Percentiles rank a stretch among this genome's conserved stretches.
Evolutionary conservation across 2,329 filamentous ascomycete genomes (phyloP).

Genomic region (Exophiala alcalophila): DNA sequence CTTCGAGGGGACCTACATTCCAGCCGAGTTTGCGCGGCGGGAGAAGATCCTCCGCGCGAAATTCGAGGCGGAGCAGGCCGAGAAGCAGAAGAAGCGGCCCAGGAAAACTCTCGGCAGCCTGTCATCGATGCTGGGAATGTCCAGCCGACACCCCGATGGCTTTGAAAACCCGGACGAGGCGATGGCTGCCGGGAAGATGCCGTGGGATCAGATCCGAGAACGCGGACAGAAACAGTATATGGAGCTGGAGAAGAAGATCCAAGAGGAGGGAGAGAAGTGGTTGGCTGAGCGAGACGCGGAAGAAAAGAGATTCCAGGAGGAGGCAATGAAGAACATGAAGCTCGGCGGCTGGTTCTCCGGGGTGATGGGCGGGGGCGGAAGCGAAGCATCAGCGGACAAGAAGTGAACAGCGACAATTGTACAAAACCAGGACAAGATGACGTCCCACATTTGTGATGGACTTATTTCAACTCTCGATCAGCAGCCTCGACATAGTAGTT

Average conservation of each 20-base stretch:
- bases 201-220: constrained; percentile 91
- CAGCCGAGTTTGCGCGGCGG: constrained; percentile 81
- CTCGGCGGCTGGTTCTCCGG: constrained; percentile 59
- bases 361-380: constrained; percentile 46
- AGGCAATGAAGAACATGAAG: constrained; percentile 91
- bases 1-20: constrained; percentile 85
- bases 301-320: constrained; percentile 84
- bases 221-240: constrained; percentile 88
- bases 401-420: constrained; percentile 20
- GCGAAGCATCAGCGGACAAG: constrained; percentile 31
- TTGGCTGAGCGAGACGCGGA: constrained; percentile 86
- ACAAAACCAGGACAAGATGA: too few relatives aligned
- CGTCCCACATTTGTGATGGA: too few relatives aligned
- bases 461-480: too few relatives aligned
- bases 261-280: constrained; percentile 92
- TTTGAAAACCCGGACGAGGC: constrained; percentile 17
- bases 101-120: constrained; percentile 64
- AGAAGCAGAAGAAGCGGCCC: constrained; percentile 62
- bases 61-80: constrained; percentile 64
- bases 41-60: constrained; percentile 82
- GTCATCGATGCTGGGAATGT: constrained; percentile 69
- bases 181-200: constrained; percentile 90
- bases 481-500: constrained; percentile 2
- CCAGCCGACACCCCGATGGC: constrained; percentile 69
- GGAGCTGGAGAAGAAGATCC: constrained; percentile 82